Evolutionary conservation across 768 basidiomycete genomes (phyloP), one percentile per base, ranked within the genome.

Genomic region (Leccinum longicurvipes): DNA sequence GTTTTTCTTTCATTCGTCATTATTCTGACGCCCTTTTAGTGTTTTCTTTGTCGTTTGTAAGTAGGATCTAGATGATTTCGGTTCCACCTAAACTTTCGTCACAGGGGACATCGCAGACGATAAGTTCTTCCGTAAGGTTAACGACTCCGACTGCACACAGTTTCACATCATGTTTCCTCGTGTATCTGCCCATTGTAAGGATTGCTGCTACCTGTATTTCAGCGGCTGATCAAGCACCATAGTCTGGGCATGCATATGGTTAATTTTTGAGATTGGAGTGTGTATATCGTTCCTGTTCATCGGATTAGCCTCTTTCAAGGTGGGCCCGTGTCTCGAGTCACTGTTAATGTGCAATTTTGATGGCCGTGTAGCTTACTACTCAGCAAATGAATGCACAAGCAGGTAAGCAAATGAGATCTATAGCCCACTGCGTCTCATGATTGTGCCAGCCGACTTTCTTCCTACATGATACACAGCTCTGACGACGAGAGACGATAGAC

Each of bases 101-200:
- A 56, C 64, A 93, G 91, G 91, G 94, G 94, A 98, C 67, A 87
- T 95, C 45, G 84, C 91, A 44, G 95, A 98, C 69, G 94, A 98
- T 67, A 82, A 90, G 54, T 92, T 95, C 74, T 97, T 95, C 73
- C 91, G 93, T 67, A 96, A 96, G 76, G 81, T 86, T 25, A 96
- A 96, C 65, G 91, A 93, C 65, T 93, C 92, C 1, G 94, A 96
- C 66, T 90, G 91, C 56, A 91, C 93, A 2, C 94, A 98, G 64
- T 96, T 93, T 67, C 74, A 82, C 17, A 74, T 93, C 45, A 68
- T 98, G 50, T 93, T 79, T 71, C 89, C 89, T 17, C 69, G 74
- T 6, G 77, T 90, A 51, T 78, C 82, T 39, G 79, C 89, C n/a
- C 89, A 93, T 65, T 71, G 91, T 90, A 71, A 57, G 82, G 31